These are phyloP conservation scores for Paracoccidioides brasiliensis DNA, from an alignment of 2,329 filamentous ascomycete species.

Conservation along the genomic window DNA sequence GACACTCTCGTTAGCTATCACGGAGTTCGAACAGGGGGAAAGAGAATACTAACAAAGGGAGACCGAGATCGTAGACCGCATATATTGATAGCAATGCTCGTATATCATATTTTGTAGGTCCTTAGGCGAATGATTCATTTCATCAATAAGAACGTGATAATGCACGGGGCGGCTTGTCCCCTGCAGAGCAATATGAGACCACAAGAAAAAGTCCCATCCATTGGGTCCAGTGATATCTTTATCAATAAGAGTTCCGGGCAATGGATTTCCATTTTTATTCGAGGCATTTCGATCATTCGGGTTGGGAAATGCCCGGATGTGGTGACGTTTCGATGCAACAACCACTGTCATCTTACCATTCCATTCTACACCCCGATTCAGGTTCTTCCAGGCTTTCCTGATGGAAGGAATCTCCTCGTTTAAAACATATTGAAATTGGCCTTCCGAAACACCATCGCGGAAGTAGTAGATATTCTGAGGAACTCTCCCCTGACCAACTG, in stretches of 20 bases:
- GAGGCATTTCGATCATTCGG: constrained; percentile 33
- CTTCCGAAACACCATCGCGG: constrained; percentile 82
- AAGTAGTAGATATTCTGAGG: constrained; percentile 80
- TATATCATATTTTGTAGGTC: constrained; percentile 81
- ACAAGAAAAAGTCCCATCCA: constrained; percentile 76
- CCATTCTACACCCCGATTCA: constrained; percentile 21
- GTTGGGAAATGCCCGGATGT: constrained; percentile 80
- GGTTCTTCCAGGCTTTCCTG: constrained; percentile 43
- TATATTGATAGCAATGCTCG: constrained; percentile 88
- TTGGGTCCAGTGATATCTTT: constrained; percentile 79
- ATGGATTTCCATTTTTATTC: constrained; percentile 67
- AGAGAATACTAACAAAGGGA: constrained; percentile 45
- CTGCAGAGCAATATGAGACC: constrained; percentile 68
- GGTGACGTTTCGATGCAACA: constrained; percentile 85
- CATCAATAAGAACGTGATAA: constrained; percentile 80
- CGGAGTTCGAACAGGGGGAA: not conserved
- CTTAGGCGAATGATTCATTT: constrained; percentile 53
- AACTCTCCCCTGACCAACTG: constrained; percentile 38
- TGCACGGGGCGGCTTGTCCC: constrained; percentile 86
- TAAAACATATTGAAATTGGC: constrained; percentile 69
- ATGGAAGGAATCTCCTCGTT: constrained; percentile 64
- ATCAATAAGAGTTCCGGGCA: constrained; percentile 81
- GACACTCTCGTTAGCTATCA: constrained; percentile 3
- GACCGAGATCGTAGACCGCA: constrained; percentile 81
- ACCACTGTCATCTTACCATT: constrained; percentile 67